Percentiles rank a stretch among this genome's conserved stretches.
These are phyloP conservation scores for Aspergillus intermedius DNA, from an alignment of 2,329 filamentous ascomycete species.

Conservation along the genomic window DNA sequence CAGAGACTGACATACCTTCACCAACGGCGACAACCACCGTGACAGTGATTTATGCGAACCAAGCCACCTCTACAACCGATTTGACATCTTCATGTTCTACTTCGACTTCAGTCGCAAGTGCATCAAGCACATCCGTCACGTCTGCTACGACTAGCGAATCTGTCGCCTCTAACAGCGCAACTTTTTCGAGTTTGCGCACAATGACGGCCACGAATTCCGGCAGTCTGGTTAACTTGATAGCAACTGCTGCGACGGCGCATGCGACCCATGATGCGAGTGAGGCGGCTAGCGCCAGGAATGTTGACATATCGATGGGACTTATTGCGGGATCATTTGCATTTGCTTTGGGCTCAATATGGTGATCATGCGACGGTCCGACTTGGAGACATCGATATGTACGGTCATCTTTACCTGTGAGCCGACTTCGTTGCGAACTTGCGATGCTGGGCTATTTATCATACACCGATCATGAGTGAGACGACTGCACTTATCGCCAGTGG, in stretches of 20 bases:
- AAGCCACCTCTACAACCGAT: conserved; percentile 12
- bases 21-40: conserved; percentile 35
- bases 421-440: no score
- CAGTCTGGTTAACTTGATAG: conserved; percentile 6
- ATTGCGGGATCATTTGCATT: conserved; percentile 34
- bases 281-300: conserved; percentile 12
- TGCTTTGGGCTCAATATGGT: conserved; percentile 20
- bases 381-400: no score
- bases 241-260: conserved; percentile 10
- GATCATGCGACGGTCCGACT: background rate
- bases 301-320: conserved; percentile 18
- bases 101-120: background rate
- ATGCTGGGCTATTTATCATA: no score
- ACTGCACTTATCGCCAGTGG: no score
- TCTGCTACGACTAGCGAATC: conserved; percentile 9
- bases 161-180: conserved; percentile 12
- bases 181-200: conserved; percentile 4
- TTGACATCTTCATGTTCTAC: background rate
- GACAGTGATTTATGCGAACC: conserved; percentile 40
- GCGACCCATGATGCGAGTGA: conserved; percentile 14
- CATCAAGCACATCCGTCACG: background rate
- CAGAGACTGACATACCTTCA: conserved; percentile 21
- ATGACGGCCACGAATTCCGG: conserved; percentile 18
- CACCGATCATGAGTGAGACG: no score
- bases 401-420: no score